These are phyloP conservation scores for Oryza longistaminata DNA, from an alignment of 176 grass and related monocot species.

Conservation along the genomic window DNA sequence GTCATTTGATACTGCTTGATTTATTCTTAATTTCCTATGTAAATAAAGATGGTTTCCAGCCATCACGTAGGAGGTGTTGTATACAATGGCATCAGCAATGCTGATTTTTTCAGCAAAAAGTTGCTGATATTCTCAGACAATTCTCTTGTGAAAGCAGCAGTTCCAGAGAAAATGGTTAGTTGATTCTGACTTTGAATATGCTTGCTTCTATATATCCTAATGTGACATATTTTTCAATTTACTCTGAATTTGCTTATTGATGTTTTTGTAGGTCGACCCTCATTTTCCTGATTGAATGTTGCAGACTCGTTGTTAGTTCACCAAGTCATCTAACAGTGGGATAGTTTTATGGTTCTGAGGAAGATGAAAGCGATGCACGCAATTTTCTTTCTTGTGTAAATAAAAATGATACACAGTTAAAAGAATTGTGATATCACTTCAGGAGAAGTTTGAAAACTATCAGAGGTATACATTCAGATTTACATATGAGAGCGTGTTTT, in stretches of 20 bases:
- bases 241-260: slow-evolving; percentile 5
- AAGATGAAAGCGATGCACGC: slow-evolving; percentile 74
- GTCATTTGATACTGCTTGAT: slow-evolving; percentile 12
- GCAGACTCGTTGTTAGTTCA: slow-evolving; percentile 46
- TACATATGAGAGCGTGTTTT: not conserved
- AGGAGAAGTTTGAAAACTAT: slow-evolving; percentile 66
- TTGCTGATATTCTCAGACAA: slow-evolving; percentile 54
- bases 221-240: slow-evolving; percentile 9
- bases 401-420: slow-evolving; percentile 70
- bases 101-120: slow-evolving; percentile 83
- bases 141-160: slow-evolving; percentile 51
- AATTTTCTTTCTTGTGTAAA: slow-evolving; percentile 70
- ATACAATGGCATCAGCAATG: slow-evolving; percentile 83
- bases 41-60: slow-evolving; percentile 74
- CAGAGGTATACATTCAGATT: slow-evolving; percentile 63
- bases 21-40: slow-evolving; percentile 45
- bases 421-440: slow-evolving; percentile 66
- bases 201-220: not conserved
- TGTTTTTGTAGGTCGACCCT: slow-evolving; percentile 71
- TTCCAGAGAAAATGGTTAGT: slow-evolving; percentile 71
- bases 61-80: slow-evolving; percentile 85
- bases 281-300: slow-evolving; percentile 74
- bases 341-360: slow-evolving; percentile 71
- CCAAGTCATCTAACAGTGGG: slow-evolving; percentile 39
- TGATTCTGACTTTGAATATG: slow-evolving; percentile 20